phyloP scores from a whole-genome alignment of 768 basidiomycete species.

The Tubosaeta brunneosetosa region DNA sequence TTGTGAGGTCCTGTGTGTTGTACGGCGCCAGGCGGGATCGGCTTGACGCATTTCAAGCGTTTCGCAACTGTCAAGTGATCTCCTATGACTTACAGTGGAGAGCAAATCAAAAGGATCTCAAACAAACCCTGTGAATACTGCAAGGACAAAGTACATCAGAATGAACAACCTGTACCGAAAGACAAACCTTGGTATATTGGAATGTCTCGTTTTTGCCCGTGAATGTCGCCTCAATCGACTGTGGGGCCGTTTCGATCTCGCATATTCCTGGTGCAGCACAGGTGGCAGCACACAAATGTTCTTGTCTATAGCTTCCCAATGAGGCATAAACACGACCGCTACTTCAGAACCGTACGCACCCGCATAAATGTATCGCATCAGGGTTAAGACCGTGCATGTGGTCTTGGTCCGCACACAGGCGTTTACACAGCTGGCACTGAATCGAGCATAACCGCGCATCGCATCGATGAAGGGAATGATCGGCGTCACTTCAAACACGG shows the following conservation, averaged over 20 bases:
- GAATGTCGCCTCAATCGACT: conserved; percentile 59
- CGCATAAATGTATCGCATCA: conserved; percentile 49
- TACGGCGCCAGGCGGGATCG: conserved; percentile 39
- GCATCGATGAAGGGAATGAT: conserved; percentile 47
- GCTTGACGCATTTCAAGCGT: conserved; percentile 45
- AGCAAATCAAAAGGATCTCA: not conserved
- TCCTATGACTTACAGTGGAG: not conserved
- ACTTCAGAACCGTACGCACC: conserved; percentile 29
- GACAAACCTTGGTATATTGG: conserved; percentile 56
- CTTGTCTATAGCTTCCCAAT: not conserved
- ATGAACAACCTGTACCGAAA: not conserved
- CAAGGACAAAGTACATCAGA: not conserved
- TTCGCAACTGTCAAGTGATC: conserved; percentile 37
- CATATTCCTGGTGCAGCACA: conserved; percentile 52
- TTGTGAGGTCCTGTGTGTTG: conserved; percentile 45
- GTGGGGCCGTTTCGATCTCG: conserved; percentile 48
- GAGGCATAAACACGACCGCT: not conserved
- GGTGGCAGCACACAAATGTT: conserved; percentile 29
- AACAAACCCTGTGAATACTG: conserved; percentile 52
- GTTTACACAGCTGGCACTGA: conserved; percentile 49
- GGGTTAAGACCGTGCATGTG: conserved; percentile 50
- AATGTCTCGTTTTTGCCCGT: conserved; percentile 56
- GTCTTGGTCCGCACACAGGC: conserved; percentile 15
- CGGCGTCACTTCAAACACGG: conserved; percentile 36
- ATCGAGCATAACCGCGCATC: conserved; percentile 51